These are phyloP conservation scores for Yarrowia keelungensis DNA, from an alignment of 805 yeast species.

Conservation along the genomic window DNA sequence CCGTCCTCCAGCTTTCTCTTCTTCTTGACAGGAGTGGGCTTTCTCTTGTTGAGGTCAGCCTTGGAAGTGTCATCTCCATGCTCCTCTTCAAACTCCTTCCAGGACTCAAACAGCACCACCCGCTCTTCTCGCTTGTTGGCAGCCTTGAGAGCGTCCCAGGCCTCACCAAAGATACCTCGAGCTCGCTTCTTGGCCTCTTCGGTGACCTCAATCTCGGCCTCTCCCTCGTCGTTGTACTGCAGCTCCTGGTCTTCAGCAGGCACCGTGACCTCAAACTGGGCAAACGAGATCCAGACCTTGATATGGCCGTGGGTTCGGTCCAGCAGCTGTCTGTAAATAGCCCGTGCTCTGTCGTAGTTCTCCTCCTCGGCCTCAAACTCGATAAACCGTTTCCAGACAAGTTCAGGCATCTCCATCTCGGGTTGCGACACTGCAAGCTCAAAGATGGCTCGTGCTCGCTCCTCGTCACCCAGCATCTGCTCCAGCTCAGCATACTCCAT, in stretches of 20 bases:
- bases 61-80: constrained; percentile 61
- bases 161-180: constrained; percentile 64
- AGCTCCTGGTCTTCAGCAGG: constrained; percentile 53
- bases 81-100: constrained; percentile 65
- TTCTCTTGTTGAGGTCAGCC: constrained; percentile 48
- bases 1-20: constrained; percentile 55
- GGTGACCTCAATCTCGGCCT: constrained; percentile 59
- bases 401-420: constrained; percentile 46
- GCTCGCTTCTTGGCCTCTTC: constrained; percentile 60
- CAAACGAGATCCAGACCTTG: constrained; percentile 67
- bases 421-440: constrained; percentile 56
- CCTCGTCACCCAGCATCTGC: constrained; percentile 66
- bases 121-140: constrained; percentile 55
- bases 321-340: constrained; percentile 55
- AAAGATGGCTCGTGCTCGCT: constrained; percentile 69
- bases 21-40: constrained; percentile 64
- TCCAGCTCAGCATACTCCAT: constrained; percentile 73
- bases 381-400: constrained; percentile 56
- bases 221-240: constrained; percentile 56
- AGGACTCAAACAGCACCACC: constrained; percentile 62
- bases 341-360: constrained; percentile 63
- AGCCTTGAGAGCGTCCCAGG: constrained; percentile 56
- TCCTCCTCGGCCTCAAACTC: constrained; percentile 67
- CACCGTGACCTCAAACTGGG: constrained; percentile 71
- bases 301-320: constrained; percentile 49